Evolutionary conservation across 2,329 filamentous ascomycete genomes (phyloP), one percentile per base, ranked within the genome.

Genomic region (Teratosphaeriaceae sp.): DNA sequence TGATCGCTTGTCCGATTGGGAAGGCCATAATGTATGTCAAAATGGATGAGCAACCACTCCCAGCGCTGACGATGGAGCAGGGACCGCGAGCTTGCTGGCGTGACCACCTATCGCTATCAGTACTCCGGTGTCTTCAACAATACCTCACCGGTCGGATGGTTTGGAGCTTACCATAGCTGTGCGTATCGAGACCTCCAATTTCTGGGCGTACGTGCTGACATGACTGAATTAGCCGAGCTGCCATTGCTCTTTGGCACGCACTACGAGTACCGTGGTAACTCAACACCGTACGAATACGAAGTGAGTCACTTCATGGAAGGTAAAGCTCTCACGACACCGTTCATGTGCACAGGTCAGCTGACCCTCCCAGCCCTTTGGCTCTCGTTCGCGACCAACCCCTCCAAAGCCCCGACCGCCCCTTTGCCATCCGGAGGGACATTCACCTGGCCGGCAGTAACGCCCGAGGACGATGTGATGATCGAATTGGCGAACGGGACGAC

Each of bases 121-220:
- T 66, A 64, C 43, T 60, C 60, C 3, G 66, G 65, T 30, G 60
- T 63, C 36, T 69, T 66, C 44, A 56, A 61, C 30, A 69, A 69
- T 45, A 57, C 68, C 43, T 63, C 59, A 20, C 59, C 58, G 1
- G 55, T 59, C 15, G 44, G 51, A 9, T 70, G 65, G 64, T 53
- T 69, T 12, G 66, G 67, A 2, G 65, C 65, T 1, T 69, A 65
- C 41, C 67, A 69, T 43, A 48, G 45, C 31, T 46, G 56, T 5
- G 65, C 68, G 36, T 50, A 64, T 6, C 60, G 62, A 9, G 48
- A 67, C 46, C 45, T 61, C 16, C 67, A 67, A 49, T 65, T 63
- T 13, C 30, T 7, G 8, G 15, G 16, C 30, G 30, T 7, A 8
- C 7, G 15, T 18, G 9, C 9, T 34, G 16, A 34, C 7, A 18